Evolutionary conservation across 495 filamentous ascomycete species (phyloP).

Genomic region (Halenospora varia): DNA sequence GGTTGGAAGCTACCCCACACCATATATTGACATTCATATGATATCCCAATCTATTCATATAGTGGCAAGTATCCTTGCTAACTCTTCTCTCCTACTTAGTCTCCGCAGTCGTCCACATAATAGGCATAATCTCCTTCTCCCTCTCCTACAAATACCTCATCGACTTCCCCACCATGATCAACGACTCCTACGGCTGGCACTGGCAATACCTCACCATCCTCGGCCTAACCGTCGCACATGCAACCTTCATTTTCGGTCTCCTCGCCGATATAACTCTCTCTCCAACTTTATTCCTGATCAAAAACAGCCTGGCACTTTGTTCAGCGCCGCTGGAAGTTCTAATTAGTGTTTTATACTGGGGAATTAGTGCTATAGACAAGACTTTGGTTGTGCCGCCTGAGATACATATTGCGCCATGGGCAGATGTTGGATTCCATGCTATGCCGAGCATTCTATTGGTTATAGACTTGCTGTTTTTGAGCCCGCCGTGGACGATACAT

Average conservation of each 20-base stretch:
- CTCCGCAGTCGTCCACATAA: conserved; percentile 66
- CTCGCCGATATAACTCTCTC: conserved; percentile 71
- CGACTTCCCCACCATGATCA: conserved; percentile 43
- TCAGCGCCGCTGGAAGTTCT: conserved; percentile 76
- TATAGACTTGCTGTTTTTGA: conserved; percentile 69
- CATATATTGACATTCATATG: too few species aligned
- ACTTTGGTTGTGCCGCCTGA: conserved; percentile 43
- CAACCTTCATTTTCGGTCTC: conserved; percentile 67
- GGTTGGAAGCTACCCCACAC: too few species aligned
- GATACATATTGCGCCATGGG: conserved; percentile 36
- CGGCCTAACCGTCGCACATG: conserved; percentile 63
- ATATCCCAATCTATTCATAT: too few species aligned
- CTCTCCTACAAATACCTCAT: conserved; percentile 60
- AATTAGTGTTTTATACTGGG: conserved; percentile 85
- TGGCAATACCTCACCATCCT: conserved; percentile 84
- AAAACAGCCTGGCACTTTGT: conserved; percentile 70
- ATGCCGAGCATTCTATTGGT: conserved; percentile 67
- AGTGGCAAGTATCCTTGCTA: not conserved
- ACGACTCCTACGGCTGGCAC: conserved; percentile 75
- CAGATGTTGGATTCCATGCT: conserved; percentile 79
- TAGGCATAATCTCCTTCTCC: conserved; percentile 64
- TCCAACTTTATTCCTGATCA: conserved; percentile 59
- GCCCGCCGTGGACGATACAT: conserved; percentile 75
- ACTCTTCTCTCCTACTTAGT: conserved; percentile 22
- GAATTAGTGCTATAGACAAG: conserved; percentile 63